phyloP scores from a whole-genome alignment of 805 yeast species.

The Martiniozyma abietophila region DNA sequence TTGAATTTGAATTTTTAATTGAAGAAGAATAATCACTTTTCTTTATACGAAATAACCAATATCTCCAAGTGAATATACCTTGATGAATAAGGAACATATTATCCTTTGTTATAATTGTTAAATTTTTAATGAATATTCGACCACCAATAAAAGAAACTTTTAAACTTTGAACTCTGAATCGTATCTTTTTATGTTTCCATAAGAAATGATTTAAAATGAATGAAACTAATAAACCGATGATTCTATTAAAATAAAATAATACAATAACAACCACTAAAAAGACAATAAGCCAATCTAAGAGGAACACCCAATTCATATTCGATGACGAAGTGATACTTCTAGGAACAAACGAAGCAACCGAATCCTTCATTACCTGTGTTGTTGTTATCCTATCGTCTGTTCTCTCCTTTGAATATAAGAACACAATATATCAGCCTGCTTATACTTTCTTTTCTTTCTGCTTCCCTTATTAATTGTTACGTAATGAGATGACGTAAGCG shows the following conservation, averaged over 20 bases:
- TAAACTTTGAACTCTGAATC: conserved; percentile 61
- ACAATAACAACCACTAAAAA: conserved; percentile 52
- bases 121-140: conserved; percentile 64
- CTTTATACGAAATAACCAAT: conserved; percentile 58
- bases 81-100: conserved; percentile 61
- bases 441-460: too few relatives aligned
- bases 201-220: conserved; percentile 39
- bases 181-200: conserved; percentile 55
- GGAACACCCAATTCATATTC: conserved; percentile 56
- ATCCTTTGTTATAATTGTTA: conserved; percentile 65
- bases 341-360: conserved; percentile 18
- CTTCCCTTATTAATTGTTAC: too few relatives aligned
- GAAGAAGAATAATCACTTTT: conserved; percentile 27
- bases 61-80: conserved; percentile 80
- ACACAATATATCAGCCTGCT: too few relatives aligned
- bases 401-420: too few relatives aligned
- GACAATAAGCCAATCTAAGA: conserved; percentile 73
- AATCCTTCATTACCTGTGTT: conserved; percentile 18
- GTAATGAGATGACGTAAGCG: too few relatives aligned
- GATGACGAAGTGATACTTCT: conserved; percentile 20
- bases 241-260: conserved; percentile 68
- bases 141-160: conserved; percentile 80
- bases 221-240: conserved; percentile 54
- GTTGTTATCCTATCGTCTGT: too few relatives aligned
- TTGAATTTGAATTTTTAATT: conserved; percentile 15